Evolutionary conservation across 768 basidiomycete species (phyloP).

Genomic region (Russula vinacea): DNA sequence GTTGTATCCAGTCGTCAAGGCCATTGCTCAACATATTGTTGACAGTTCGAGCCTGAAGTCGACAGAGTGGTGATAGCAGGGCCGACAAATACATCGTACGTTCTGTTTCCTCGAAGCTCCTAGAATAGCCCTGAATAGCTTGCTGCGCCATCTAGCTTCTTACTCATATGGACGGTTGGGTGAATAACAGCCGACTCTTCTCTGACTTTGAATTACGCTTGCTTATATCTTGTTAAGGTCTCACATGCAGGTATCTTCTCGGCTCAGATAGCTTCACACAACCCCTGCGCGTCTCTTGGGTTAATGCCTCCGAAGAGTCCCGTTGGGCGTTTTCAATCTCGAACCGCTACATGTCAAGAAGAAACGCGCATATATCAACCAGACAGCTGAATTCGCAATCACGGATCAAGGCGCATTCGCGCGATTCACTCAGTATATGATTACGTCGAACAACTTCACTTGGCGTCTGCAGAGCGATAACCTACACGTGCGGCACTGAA

Average conservation of each 20-base stretch:
- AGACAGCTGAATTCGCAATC: slow-evolving; percentile 57
- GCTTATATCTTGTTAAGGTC: slow-evolving; percentile 41
- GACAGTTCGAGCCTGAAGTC: slow-evolving; percentile 55
- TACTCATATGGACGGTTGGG: slow-evolving; percentile 52
- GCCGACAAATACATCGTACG: slow-evolving; percentile 58
- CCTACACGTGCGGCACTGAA: slow-evolving; percentile 62
- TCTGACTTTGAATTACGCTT: neutral
- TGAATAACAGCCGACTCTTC: slow-evolving; percentile 40
- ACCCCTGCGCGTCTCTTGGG: slow-evolving; percentile 58
- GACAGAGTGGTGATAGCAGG: slow-evolving; percentile 49
- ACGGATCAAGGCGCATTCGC: slow-evolving; percentile 55
- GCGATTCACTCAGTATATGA: slow-evolving; percentile 58
- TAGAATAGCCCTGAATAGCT: neutral
- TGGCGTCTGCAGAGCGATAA: slow-evolving; percentile 60
- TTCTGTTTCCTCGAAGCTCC: slow-evolving; percentile 15
- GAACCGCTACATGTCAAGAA: slow-evolving; percentile 46
- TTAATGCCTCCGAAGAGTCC: slow-evolving; percentile 46
- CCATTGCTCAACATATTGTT: slow-evolving; percentile 63
- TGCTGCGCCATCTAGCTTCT: slow-evolving; percentile 48
- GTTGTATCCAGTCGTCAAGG: slow-evolving; percentile 63
- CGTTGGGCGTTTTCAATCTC: slow-evolving; percentile 55
- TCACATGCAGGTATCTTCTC: slow-evolving; percentile 64
- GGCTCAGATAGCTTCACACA: slow-evolving; percentile 57
- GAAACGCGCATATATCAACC: slow-evolving; percentile 60
- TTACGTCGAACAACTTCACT: slow-evolving; percentile 63